Base-by-base conservation (phyloP, 2,329 filamentous ascomycete species). In the Aspergillus niger region DNA sequence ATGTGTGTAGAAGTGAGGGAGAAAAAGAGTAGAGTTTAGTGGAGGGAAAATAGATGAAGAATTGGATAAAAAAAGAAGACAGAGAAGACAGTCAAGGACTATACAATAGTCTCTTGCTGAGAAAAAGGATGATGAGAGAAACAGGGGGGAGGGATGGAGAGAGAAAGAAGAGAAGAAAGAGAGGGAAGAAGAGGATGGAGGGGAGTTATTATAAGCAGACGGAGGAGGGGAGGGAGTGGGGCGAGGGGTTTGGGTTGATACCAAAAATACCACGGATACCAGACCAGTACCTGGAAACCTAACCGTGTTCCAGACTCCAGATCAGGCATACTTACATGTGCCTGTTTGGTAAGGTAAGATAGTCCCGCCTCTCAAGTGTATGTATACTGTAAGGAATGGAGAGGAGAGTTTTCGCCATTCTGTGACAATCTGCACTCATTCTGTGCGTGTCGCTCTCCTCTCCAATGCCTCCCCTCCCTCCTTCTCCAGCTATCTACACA, bases 141-240 rank as follows among this genome's bases (percentile, higher is more conserved):
- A 65, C 67, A 69, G 64, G 63, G 65, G 68, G 65, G 68, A 67
- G 64, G 68, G 69, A 69, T 57, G 32, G 58, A 62, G 51, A 58
- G 57, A 63, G 55, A 63, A 58, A 55, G 44, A 59, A 59, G 66
- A 55, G 59, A 66, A 57, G 54, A 26, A 57, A 41, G 26, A 44
- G 54, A 50, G 30, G 17, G 32, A 36, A 13, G 32, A 36, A 44
- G 57, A 48, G 43, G 41, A 53, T 39, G 41, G 57, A 50, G 48
- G 48, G 28, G 55, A 43, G 54, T 54, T 55, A 49, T 51, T 52
- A 55, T 58, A 57, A 50, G 48, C 36, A 49, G 43, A 56, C 24
- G 43, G 39, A 26, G 38, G 52, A 55, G 52, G 49, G 52, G 51
- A 36, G 11, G 32, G 11, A 36, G 32, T 36, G 32, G 32, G 32